Percentiles rank a stretch among this genome's conserved stretches.
Conservation (phyloP, 2,329 filamentous ascomycete species). For the Penicillium paneum region DNA sequence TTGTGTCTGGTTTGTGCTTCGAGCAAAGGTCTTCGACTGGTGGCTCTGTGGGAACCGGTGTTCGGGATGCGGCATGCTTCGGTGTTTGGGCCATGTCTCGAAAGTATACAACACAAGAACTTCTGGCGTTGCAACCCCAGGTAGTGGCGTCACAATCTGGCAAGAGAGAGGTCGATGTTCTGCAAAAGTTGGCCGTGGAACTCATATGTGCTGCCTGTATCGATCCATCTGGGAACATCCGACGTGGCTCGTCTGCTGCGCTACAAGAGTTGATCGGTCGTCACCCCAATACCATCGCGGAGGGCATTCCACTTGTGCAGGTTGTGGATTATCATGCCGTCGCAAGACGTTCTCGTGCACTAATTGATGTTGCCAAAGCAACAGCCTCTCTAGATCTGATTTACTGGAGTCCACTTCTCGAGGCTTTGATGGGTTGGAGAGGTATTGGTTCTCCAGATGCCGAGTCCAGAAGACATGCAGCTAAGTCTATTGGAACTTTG, state of each 20-base stretch:
- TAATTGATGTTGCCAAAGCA: conserved; percentile 69
- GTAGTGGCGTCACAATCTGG: conserved; percentile 30
- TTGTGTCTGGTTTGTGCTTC: conserved; percentile 78
- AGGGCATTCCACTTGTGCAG: conserved; percentile 85
- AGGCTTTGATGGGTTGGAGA: conserved; percentile 76
- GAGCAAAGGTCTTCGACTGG: conserved; percentile 84
- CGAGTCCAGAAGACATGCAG: conserved; percentile 68
- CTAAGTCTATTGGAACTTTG: conserved; percentile 61
- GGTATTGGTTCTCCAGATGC: conserved; percentile 79
- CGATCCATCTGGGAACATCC: conserved; percentile 89
- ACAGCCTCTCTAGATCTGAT: conserved; percentile 62
- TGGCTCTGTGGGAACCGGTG: conserved; percentile 80
- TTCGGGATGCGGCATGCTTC: conserved; percentile 93
- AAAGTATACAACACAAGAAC: conserved; percentile 76
- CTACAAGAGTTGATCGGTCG: conserved; percentile 90
- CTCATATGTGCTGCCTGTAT: conserved; percentile 78
- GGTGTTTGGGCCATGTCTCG: conserved; percentile 90
- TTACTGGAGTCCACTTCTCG: conserved; percentile 68
- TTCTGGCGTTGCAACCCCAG: conserved; percentile 58
- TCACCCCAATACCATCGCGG: conserved; percentile 77
- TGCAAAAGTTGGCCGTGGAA: conserved; percentile 77
- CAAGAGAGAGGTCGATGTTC: conserved; percentile 44
- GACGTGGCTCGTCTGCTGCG: conserved; percentile 86
- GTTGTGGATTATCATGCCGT: conserved; percentile 90
- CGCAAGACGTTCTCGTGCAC: conserved; percentile 77